These are phyloP conservation scores for Skeletonema costatum DNA, from an alignment of 108 stramenopile species.

Conservation along the genomic window DNA sequence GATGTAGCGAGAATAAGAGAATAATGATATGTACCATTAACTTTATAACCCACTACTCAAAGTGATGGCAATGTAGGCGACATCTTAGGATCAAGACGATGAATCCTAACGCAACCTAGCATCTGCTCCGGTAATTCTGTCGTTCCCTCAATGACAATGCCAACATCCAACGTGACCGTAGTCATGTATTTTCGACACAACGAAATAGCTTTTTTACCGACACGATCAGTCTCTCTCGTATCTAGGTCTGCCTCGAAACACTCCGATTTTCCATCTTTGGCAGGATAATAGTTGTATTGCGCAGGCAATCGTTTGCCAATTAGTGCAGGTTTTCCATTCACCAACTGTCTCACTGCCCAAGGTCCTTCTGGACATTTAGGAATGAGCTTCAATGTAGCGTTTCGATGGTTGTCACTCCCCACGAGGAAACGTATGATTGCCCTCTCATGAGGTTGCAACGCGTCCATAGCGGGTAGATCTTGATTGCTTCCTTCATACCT, in stretches of 20 bases:
- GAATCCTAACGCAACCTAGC: constrained; percentile 71
- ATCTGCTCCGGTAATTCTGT: constrained; percentile 86
- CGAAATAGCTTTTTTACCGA: constrained; percentile 70
- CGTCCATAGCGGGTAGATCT: background rate
- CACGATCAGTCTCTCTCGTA: constrained; percentile 67
- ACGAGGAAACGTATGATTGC: constrained; percentile 63
- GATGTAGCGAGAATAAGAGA: background rate
- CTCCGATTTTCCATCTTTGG: constrained; percentile 47
- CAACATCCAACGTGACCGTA: constrained; percentile 75
- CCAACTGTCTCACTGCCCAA: constrained; percentile 51
- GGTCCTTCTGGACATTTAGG: constrained; percentile 44
- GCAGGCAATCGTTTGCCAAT: constrained; percentile 57
- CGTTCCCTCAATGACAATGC: constrained; percentile 80
- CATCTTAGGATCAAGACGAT: constrained; percentile 75
- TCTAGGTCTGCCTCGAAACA: constrained; percentile 86
- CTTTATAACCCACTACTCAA: background rate
- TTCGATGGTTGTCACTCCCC: constrained; percentile 61
- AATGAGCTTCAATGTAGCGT: constrained; percentile 45
- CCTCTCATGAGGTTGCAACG: background rate
- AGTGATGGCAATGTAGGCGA: constrained; percentile 56
- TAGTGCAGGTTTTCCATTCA: constrained; percentile 46
- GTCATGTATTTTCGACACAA: constrained; percentile 67
- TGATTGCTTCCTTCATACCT: background rate
- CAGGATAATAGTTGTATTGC: constrained; percentile 52
- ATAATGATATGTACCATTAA: background rate